Percentiles rank a stretch among this genome's conserved stretches.
Conservation (phyloP, 352 stramenopile genomes). For the Phytophthora idaei region DNA sequence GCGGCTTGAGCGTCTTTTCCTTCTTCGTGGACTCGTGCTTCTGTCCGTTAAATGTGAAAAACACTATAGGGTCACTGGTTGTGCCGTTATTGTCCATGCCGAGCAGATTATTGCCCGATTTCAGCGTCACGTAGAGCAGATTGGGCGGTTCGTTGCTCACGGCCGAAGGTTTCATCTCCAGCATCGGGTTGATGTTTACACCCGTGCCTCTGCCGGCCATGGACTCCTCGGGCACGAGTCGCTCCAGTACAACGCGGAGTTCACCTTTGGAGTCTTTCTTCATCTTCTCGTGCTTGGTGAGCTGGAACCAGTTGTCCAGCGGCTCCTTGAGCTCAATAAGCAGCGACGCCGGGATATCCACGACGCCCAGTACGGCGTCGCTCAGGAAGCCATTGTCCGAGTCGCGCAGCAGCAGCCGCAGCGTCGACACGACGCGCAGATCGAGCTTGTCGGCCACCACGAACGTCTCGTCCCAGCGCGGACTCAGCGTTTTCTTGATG, state of each 20-base stretch:
- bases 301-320: conserved; percentile 77
- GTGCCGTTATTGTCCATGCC: conserved; percentile 86
- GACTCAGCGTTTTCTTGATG: conserved; percentile 69
- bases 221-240: conserved; percentile 14
- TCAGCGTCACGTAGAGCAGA: conserved; percentile 71
- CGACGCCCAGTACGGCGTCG: conserved; percentile 69
- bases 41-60: conserved; percentile 75
- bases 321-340: conserved; percentile 48
- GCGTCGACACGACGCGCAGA: conserved; percentile 63
- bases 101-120: conserved; percentile 80
- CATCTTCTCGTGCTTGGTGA: conserved; percentile 69
- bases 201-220: conserved; percentile 26
- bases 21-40: conserved; percentile 82
- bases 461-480: conserved; percentile 67
- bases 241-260: conserved; percentile 58
- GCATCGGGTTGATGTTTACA: conserved; percentile 27
- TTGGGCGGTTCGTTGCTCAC: conserved; percentile 52
- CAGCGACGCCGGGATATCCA: conserved; percentile 63
- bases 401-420: conserved; percentile 61
- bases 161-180: conserved; percentile 28
- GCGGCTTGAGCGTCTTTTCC: conserved; percentile 67
- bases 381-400: conserved; percentile 64
- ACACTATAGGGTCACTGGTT: conserved; percentile 88
- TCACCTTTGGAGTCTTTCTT: conserved; percentile 74
- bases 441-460: conserved; percentile 70